phyloP scores from a whole-genome alignment of 495 filamentous ascomycete genomes.

The Cenococcum geophilum region DNA sequence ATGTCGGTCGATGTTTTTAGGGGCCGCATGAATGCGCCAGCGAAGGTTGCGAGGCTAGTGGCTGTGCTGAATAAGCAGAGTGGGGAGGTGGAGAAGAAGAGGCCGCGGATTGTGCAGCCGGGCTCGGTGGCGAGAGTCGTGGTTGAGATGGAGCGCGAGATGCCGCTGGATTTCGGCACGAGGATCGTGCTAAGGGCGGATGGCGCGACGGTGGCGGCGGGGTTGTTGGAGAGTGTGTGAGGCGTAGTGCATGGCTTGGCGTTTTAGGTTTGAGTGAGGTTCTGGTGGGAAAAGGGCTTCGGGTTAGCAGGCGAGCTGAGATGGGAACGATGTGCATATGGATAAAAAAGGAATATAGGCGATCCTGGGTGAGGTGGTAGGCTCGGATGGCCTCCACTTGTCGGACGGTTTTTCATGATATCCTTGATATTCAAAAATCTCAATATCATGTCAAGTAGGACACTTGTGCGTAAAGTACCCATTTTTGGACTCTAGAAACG shows the following conservation, averaged over 20 bases:
- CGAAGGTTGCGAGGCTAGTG: conserved; percentile 61
- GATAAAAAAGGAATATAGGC: neutral
- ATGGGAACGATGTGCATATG: neutral
- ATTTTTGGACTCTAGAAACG: too few relatives aligned
- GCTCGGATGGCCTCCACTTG: too few relatives aligned
- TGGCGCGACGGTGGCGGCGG: conserved; percentile 80
- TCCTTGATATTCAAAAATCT: too few relatives aligned
- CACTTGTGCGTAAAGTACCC: too few relatives aligned
- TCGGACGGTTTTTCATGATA: too few relatives aligned
- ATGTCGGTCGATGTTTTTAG: conserved; percentile 84
- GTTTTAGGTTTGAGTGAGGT: neutral
- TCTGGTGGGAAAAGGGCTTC: too few relatives aligned
- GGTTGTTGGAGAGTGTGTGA: conserved; percentile 56
- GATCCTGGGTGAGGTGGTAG: too few relatives aligned
- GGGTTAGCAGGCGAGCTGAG: neutral
- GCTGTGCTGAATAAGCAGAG: conserved; percentile 70
- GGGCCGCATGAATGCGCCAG: conserved; percentile 73
- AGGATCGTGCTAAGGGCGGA: conserved; percentile 73
- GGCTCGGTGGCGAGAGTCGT: conserved; percentile 59
- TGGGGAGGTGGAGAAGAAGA: conserved; percentile 68
- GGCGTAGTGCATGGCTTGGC: neutral
- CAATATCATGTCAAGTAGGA: too few relatives aligned
- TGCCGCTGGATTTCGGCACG: conserved; percentile 71
- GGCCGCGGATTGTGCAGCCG: conserved; percentile 71
- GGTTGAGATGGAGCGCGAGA: conserved; percentile 67